Evolutionary conservation across 2,329 filamentous ascomycete genomes (phyloP), one percentile per base, ranked within the genome.

Genomic region (Colletotrichum camelliae): DNA sequence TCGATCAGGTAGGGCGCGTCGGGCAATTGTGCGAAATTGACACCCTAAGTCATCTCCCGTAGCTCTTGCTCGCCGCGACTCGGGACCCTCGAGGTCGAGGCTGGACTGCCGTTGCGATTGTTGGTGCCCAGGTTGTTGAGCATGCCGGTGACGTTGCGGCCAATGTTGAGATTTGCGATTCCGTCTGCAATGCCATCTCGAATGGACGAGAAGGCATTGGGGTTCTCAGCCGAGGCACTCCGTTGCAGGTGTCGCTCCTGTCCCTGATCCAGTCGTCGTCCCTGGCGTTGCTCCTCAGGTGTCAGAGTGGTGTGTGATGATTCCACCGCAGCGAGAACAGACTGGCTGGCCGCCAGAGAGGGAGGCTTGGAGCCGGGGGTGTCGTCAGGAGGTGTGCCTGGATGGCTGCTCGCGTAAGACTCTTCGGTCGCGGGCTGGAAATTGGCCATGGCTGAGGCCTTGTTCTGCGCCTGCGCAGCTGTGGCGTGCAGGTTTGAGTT

Each of bases 401-500:
- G 82, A 39, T 77, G 79, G 67, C 77, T 83, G 72, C 60, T 81
- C 21, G 76, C 79, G 9, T 75, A 76, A 9, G 74, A 77, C 58
- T 77, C 65, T 43, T 72, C 77, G 2, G 77, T 76, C 5, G 79
- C 76, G 9, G 80, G 67, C 35, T 79, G 72, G 57, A 77, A 66
- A 31, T 68, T 76, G 43, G 79, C 78, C 75, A 82, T 78, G 18
- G 81, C 81, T 33, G 83, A 84, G n/a, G 67, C 77, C 79, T 58
- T 77, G 80, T 77, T 80, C 81, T 74, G 86, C 73, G 89, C 89
- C 8, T 89, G 88, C 5, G 88, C 87, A 18, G 89, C 88, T 4
- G 88, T 89, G 8, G 88, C 86, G 79, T 91, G 88, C 13, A 92
- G 85, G 43, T 90, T 87, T 0, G 91, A 92, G 80, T 99, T 99